Conservation (phyloP, 148 eudicot species). For the Chenopodium quinoa region DNA sequence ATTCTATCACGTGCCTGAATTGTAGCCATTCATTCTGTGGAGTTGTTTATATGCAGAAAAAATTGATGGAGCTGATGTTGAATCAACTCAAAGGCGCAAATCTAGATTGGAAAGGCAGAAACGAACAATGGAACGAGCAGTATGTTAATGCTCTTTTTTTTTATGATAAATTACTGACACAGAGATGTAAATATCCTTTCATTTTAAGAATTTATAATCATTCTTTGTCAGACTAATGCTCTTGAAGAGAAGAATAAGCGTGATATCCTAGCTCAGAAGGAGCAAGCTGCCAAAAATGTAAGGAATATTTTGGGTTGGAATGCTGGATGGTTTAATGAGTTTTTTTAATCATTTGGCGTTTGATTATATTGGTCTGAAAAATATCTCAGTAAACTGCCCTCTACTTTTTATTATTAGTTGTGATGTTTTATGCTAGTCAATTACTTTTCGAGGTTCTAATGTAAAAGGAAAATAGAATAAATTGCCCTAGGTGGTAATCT, state of each 20-base stretch:
- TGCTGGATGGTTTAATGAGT: no score
- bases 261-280: conserved; percentile 77
- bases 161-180: not conserved
- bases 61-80: conserved; percentile 42
- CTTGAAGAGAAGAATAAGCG: conserved; percentile 94
- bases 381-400: not conserved
- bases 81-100: conserved; percentile 76
- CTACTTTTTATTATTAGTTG: not conserved
- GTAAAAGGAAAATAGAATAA: not conserved
- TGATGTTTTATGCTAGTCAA: not conserved
- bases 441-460: not conserved
- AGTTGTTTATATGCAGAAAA: conserved; percentile 32
- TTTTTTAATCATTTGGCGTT: not conserved
- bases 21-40: conserved; percentile 9
- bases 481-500: not conserved
- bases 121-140: conserved; percentile 85
- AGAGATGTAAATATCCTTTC: not conserved
- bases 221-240: conserved; percentile 69
- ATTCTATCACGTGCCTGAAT: not conserved
- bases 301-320: conserved; percentile 17
- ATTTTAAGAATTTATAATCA: conserved; percentile 9
- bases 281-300: conserved; percentile 93
- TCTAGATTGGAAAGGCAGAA: conserved; percentile 80
- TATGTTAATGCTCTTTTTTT: conserved; percentile 34
- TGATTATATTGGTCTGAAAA: not conserved